Conservation (phyloP, 371 early-diverging fungal genomes). For the Mortierella sp. region DNA sequence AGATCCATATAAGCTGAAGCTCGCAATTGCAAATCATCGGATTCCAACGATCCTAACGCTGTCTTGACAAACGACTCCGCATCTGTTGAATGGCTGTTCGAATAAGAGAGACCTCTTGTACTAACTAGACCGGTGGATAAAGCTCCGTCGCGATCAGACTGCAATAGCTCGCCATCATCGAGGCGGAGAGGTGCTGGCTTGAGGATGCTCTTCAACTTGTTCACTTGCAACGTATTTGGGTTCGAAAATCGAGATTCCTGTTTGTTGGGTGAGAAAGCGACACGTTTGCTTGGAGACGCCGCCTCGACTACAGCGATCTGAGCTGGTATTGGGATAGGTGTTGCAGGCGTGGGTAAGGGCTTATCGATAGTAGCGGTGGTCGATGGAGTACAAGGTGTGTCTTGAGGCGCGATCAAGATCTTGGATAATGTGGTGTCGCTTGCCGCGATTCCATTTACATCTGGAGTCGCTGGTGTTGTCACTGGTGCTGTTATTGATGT, state of each 20-base stretch:
- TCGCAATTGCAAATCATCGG: constrained; percentile 18
- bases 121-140: background rate
- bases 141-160: background rate
- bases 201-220: constrained; percentile 30
- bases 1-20: constrained; percentile 10
- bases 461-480: no score
- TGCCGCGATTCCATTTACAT: background rate
- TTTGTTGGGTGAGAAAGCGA: constrained; percentile 42
- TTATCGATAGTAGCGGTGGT: background rate
- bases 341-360: background rate
- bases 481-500: background rate
- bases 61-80: constrained; percentile 13
- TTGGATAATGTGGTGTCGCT: background rate
- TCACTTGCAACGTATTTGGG: constrained; percentile 1
- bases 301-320: constrained; percentile 37
- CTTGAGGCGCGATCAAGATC: background rate
- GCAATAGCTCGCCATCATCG: background rate
- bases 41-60: constrained; percentile 13
- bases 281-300: constrained; percentile 42
- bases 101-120: background rate
- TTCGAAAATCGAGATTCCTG: constrained; percentile 31
- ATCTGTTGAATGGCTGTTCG: background rate
- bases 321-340: constrained; percentile 24
- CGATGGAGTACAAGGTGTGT: background rate
- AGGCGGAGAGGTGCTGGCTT: constrained; percentile 18